Evolutionary conservation across 768 basidiomycete species (phyloP).

Genomic region (Boletus subparvulus): DNA sequence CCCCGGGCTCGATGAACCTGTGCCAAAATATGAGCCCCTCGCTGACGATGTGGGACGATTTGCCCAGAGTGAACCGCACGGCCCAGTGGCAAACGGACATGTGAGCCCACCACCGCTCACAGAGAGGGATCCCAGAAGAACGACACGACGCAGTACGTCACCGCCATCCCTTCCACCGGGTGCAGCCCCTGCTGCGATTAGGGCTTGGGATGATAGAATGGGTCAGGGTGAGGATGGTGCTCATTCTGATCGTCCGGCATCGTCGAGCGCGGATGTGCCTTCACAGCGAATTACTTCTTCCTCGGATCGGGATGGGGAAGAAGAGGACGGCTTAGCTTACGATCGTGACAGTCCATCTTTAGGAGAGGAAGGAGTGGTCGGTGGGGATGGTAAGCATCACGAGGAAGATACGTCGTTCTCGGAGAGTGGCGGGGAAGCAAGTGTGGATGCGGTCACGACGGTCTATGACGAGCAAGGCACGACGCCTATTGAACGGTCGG

Average conservation of each 20-base stretch:
- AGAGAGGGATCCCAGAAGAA: slow-evolving; percentile 22
- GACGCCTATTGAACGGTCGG: slow-evolving; percentile 5
- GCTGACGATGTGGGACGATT: neutral
- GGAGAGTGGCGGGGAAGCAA: slow-evolving; percentile 10
- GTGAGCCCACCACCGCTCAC: slow-evolving; percentile 2
- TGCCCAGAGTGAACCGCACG: slow-evolving; percentile 20
- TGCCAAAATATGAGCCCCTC: slow-evolving; percentile 38
- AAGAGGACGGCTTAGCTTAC: slow-evolving; percentile 26
- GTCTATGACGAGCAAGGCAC: slow-evolving; percentile 1
- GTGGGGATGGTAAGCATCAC: slow-evolving; percentile 13
- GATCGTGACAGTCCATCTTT: slow-evolving; percentile 20
- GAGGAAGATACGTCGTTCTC: slow-evolving; percentile 11
- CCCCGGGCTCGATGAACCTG: slow-evolving; percentile 32
- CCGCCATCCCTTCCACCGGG: slow-evolving; percentile 45
- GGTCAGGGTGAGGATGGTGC: slow-evolving; percentile 33
- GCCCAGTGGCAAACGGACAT: slow-evolving; percentile 17
- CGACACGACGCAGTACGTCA: slow-evolving; percentile 32
- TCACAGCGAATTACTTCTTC: slow-evolving; percentile 36
- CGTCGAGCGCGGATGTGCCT: slow-evolving; percentile 34
- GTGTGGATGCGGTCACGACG: neutral
- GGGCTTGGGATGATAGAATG: slow-evolving; percentile 37
- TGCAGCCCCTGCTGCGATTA: slow-evolving; percentile 39
- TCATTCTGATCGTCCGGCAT: slow-evolving; percentile 31
- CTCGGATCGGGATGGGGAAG: slow-evolving; percentile 31
- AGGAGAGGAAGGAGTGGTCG: neutral